Conservation (phyloP, 2,329 filamentous ascomycete species). For the Fusarium haematococcum region DNA sequence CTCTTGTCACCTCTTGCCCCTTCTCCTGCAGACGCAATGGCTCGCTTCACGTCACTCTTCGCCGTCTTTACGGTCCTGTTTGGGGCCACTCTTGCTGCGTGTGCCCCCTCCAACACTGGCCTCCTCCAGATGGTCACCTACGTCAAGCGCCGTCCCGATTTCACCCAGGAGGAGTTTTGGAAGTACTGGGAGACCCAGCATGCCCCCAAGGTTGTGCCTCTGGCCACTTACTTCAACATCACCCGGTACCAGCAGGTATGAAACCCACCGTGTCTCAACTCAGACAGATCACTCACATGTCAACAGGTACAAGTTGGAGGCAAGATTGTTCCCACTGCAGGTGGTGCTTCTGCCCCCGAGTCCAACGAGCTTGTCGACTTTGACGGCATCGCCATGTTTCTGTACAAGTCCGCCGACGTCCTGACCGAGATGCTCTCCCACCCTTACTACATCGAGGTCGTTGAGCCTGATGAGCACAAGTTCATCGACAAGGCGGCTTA, state of each 20-base stretch:
- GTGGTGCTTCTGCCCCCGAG: conserved; percentile 22
- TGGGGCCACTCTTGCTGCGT: conserved; percentile 39
- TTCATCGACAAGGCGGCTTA: conserved; percentile 47
- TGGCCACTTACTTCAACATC: conserved; percentile 45
- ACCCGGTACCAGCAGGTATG: conserved; percentile 46
- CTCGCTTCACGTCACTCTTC: conserved; percentile 7
- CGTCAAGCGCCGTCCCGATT: conserved; percentile 43
- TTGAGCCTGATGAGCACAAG: conserved; percentile 46
- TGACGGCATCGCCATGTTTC: conserved; percentile 48
- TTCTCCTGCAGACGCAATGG: conserved; percentile 14
- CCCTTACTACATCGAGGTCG: conserved; percentile 45
- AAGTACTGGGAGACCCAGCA: conserved; percentile 47
- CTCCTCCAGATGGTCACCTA: conserved; percentile 46
- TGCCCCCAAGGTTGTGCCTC: conserved; percentile 44
- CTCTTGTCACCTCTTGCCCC: background rate
- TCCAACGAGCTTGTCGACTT: conserved; percentile 42
- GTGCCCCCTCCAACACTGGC: conserved; percentile 50
- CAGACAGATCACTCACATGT: background rate
- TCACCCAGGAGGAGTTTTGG: conserved; percentile 45
- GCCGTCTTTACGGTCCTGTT: conserved; percentile 5
- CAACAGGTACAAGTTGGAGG: conserved; percentile 43
- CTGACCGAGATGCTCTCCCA: conserved; percentile 43
- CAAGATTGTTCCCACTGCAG: conserved; percentile 40
- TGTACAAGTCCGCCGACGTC: conserved; percentile 39
- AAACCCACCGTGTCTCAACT: background rate